Conservation (phyloP, 169 alveolate genomes). For the Eimeria acervulina region DNA sequence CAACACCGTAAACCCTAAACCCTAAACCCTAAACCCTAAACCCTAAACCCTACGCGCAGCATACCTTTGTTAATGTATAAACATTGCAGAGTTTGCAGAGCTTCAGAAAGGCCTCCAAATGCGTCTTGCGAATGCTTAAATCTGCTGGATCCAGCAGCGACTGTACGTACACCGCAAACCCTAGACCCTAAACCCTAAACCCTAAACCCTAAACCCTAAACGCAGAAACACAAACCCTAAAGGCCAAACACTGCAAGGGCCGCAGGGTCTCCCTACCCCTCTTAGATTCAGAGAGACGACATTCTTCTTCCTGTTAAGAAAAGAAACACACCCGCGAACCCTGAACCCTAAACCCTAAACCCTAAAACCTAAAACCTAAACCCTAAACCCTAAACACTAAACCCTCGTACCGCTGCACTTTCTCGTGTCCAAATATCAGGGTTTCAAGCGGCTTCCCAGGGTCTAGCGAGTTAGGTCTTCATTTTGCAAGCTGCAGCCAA, state of each 20-base stretch:
- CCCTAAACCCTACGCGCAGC: neutral
- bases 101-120: neutral
- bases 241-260: neutral
- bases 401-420: no score
- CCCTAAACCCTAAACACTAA: neutral
- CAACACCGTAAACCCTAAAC: neutral
- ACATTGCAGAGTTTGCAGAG: neutral
- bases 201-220: slow-evolving; percentile 6
- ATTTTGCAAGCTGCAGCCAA: neutral
- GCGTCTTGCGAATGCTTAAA: neutral
- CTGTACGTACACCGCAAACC: neutral
- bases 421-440: no score
- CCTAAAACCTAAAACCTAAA: no score
- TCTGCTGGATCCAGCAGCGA: neutral
- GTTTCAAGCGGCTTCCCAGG: neutral
- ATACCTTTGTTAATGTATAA: neutral
- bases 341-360: neutral
- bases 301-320: neutral
- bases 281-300: neutral
- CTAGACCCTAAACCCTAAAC: no score
- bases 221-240: no score
- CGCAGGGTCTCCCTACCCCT: neutral
- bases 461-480: no score
- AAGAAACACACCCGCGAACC: neutral
- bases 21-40: slow-evolving; percentile 25